Evolutionary conservation across 2,329 filamentous ascomycete genomes (phyloP), one percentile per base, ranked within the genome.

Genomic region (Colletotrichum orchidophilum): DNA sequence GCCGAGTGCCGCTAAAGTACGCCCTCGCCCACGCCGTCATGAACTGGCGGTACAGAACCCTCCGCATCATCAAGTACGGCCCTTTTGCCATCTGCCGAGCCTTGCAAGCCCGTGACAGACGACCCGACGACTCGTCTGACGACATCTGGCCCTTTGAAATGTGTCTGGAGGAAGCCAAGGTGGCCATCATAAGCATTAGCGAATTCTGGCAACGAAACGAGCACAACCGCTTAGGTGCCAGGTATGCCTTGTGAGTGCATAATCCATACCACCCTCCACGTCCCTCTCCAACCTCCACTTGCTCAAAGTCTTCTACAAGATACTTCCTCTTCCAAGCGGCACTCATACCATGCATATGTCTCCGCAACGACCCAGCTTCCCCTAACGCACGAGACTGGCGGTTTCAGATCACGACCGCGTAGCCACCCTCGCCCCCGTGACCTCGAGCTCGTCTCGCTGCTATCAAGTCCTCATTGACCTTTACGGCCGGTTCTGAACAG

Each of bases 301-400:
- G n/a, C n/a, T n/a, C n/a, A n/a, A n/a, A n/a, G n/a, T n/a, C n/a
- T n/a, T n/a, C n/a, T n/a, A n/a, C n/a, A n/a, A 81, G 84, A 49
- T 86, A 85, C 73, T 86, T 86, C 67, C 78, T 86, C 5, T 87
- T 87, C 64, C 85, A 87, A 66, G 84, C 85, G 0, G 83, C 82
- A 2, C 76, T 87, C 18, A 86, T 87, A 11, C 85, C 84, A 1
- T 83, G 81, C 55, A 82, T 86, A 12, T 86, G 83, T 66, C 78
- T 86, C 2, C 82, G 84, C 6, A 85, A 84, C 63, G 77, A 83
- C 5, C 82, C 84, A 0, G 73, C 75, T 7, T 80, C 82, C 1
- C 66, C 76, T 2, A 73, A 79, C 11, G 82, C 82, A 8, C 50
- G 75, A 1, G 79, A 80, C 65, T 86, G 84, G 84, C 78, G 81